These are phyloP conservation scores for Plasmodium relictum DNA, from an alignment of 169 alveolate genomes.

Conservation along the genomic window DNA sequence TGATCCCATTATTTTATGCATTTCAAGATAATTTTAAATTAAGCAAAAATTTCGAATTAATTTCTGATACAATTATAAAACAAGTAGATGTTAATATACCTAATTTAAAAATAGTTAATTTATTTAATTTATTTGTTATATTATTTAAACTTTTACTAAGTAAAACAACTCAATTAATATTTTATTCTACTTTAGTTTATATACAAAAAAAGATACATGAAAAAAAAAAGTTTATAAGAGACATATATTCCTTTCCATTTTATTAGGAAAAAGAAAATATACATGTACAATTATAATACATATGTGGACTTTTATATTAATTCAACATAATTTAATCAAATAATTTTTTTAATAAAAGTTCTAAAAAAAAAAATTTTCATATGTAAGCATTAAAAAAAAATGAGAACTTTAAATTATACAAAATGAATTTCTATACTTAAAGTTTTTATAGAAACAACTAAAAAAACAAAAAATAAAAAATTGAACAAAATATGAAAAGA, in stretches of 20 bases:
- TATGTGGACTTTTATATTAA: not conserved
- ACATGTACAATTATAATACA: not conserved
- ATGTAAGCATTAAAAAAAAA: no score
- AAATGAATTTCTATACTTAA: no score
- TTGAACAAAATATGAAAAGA: no score
- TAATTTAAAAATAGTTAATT: conserved; percentile 34
- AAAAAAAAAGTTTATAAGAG: conserved; percentile 22
- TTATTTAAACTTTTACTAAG: conserved; percentile 22
- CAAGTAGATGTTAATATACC: conserved; percentile 42
- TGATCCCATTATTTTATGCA: conserved; percentile 24
- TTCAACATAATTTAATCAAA: no score
- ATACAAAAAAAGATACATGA: conserved; percentile 31
- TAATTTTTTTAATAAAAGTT: no score
- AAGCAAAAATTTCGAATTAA: conserved; percentile 16
- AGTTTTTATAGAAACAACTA: no score
- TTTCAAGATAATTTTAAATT: conserved; percentile 18
- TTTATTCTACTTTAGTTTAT: conserved; percentile 39
- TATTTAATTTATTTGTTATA: conserved; percentile 37
- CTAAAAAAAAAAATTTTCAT: no score
- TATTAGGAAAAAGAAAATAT: not conserved
- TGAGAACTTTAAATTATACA: no score
- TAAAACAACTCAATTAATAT: conserved; percentile 23
- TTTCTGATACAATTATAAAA: conserved; percentile 10
- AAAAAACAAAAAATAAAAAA: no score
- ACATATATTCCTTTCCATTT: conserved; percentile 32